A percentile compares a stretch with the other conserved stretches of the same genome.
These are phyloP conservation scores for Meira miltonrushii DNA, from an alignment of 1,284 basidiomycete species.

Conservation along the genomic window DNA sequence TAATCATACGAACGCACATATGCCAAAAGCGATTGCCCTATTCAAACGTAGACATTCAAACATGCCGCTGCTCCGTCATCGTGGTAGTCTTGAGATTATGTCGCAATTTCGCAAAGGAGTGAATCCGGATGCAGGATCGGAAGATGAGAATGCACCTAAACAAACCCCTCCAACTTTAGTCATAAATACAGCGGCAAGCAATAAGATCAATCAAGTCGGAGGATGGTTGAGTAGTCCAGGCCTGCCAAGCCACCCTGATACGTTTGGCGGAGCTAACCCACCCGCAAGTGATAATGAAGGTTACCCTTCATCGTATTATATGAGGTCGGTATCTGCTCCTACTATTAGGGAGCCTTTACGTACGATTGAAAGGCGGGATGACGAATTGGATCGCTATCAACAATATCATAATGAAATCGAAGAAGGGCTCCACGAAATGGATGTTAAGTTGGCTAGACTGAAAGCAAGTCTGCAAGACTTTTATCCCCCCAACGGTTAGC, in stretches of 20 bases:
- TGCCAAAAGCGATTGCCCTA: conserved; percentile 21
- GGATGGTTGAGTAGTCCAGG: conserved; percentile 9
- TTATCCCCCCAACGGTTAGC: too few relatives aligned
- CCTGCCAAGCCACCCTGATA: conserved; percentile 7
- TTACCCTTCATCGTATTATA: not conserved
- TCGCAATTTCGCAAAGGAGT: conserved; percentile 44
- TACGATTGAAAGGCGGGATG: not conserved
- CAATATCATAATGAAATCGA: not conserved
- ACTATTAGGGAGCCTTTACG: not conserved
- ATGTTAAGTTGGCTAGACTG: too few relatives aligned
- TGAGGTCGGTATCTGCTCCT: too few relatives aligned
- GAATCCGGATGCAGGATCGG: not conserved
- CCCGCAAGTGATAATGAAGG: not conserved
- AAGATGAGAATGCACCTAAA: not conserved
- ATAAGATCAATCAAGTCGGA: too few relatives aligned
- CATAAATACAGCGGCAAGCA: not conserved
- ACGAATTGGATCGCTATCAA: not conserved
- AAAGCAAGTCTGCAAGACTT: too few relatives aligned
- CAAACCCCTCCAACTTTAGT: not conserved
- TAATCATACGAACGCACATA: conserved; percentile 12
- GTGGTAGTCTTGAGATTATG: conserved; percentile 42
- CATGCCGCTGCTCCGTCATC: conserved; percentile 16
- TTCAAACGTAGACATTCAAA: conserved; percentile 9
- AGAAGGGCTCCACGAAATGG: too few relatives aligned
- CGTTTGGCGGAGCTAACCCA: conserved; percentile 3